Evolutionary conservation across 208 protist genomes (phyloP), one percentile per base, ranked within the genome.

Genomic region (Trichomonas gallinae): DNA sequence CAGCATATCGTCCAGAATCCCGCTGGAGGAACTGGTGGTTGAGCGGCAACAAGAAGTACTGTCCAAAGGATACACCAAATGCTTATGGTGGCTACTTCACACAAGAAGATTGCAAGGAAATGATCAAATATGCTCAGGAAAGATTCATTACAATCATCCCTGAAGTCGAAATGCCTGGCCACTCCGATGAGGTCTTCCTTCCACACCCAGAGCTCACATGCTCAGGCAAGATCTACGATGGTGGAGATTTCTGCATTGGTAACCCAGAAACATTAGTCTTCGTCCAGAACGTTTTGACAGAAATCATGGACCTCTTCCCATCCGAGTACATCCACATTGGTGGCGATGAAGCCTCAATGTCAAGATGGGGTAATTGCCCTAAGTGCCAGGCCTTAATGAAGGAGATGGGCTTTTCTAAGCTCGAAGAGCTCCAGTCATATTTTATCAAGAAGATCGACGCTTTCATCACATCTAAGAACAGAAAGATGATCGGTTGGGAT

Each of bases 121-220:
- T 96, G 9, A 83, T 96, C 36, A 21, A 82, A 51, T 96, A 96
- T 85, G 96, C 96, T 2, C 26, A 83, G 85, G n/a, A 63, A 34
- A 13, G 46, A 96, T 51, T 49, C 34, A 87, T 96, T 11, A 38
- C 45, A 15, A 44, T 96, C 45, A 38, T 96, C 11, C 96, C 96
- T 15, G 96, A 96, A 63, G 46, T 96, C 6, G 96, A 96, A 38
- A 96, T 58, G 44, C 96, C 96, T 4, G 96, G 82, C 0, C 96
- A 96, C 36, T 49, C n/a, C 10, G 11, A 36, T 58, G 21, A 11
- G 0, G 10, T 13, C 34, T 36, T 51, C 58, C 2, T 9, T 1
- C 51, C 44, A 13, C 83, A 96, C 36, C 96, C 96, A 11, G 58
- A 96, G 36, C 44, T 44, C 31, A 63, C 34, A 21, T 89, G 83